Conservation (phyloP, 805 yeast genomes). For the Naumovozyma baii region DNA sequence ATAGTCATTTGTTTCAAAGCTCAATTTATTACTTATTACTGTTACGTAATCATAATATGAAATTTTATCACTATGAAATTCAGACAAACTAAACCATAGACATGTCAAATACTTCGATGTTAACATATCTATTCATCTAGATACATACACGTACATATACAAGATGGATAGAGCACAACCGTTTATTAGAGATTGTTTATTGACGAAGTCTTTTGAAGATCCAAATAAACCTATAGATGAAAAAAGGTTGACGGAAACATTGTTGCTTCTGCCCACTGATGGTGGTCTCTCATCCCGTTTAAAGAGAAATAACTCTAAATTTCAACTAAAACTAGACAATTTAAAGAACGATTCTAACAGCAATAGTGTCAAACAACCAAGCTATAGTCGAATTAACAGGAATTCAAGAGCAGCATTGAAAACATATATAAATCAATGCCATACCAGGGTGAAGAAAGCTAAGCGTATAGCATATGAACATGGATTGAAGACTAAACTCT, state of each 20-base stretch:
- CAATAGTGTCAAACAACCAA: slow-evolving; percentile 10
- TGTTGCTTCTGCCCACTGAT: slow-evolving; percentile 29
- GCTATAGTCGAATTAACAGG: slow-evolving; percentile 21
- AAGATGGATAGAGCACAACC: slow-evolving; percentile 25
- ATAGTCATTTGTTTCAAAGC: too few relatives aligned
- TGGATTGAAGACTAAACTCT: slow-evolving; percentile 9
- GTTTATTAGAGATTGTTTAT: slow-evolving; percentile 23
- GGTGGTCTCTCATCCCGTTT: slow-evolving; percentile 21
- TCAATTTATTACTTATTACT: too few relatives aligned
- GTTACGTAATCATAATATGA: too few relatives aligned
- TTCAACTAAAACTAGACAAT: slow-evolving; percentile 8
- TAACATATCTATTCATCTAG: too few relatives aligned
- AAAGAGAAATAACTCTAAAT: slow-evolving; percentile 14
- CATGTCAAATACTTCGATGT: too few relatives aligned
- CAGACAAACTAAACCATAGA: too few relatives aligned
- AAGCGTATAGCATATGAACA: slow-evolving; percentile 21
- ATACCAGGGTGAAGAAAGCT: slow-evolving; percentile 18
- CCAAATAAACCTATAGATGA: slow-evolving; percentile 27
- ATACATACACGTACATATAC: not conserved
- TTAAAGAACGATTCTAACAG: not conserved
- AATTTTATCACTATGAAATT: too few relatives aligned
- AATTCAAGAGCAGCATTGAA: slow-evolving; percentile 28
- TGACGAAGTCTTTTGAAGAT: slow-evolving; percentile 22
- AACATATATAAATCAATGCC: slow-evolving; percentile 17
- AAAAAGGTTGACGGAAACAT: slow-evolving; percentile 25